Evolutionary conservation across 495 filamentous ascomycete species (phyloP), one percentile per base, ranked within the genome.

Genomic region (Apodospora peruviana): DNA sequence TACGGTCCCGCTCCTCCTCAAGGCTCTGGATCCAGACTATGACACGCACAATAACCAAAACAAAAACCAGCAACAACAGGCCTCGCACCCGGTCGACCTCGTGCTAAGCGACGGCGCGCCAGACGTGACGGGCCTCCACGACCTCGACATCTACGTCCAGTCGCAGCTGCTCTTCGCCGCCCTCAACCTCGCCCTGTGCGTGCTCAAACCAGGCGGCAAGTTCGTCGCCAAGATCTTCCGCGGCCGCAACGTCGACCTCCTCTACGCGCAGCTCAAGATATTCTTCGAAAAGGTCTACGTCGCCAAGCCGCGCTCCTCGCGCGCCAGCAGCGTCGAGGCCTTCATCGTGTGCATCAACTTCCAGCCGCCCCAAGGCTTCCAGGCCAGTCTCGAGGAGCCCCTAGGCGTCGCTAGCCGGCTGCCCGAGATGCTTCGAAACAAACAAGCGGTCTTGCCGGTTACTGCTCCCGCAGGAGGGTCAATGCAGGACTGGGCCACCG

Each of bases 201-300:
- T 96, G 27, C 79, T 98, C 35, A 85, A 86, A 20, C 90, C 90
- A 0, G 93, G 94, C 22, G 93, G 94, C 44, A 94, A 86, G 56
- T 98, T 98, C 57, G 91, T 98, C 8, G 91, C 93, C 7, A 98
- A 98, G 71, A 96, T 98, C 55, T 98, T 98, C 72, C 75, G 93
- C 11, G 90, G 87, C 27, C 85, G 90, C 52, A 91, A 96, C 57
- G 90, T 96, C 12, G 91, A 96, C 57, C 70, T 96, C 3, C 78
- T 96, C 2, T 96, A 90, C 62, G 87, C 90, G 5, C 93, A 97
- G 57, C 77, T 97, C 38, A 89, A 89, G 51, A 81, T 90, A 21
- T 86, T 96, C 45, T 98, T 98, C 52, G 80, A 88, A 47, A 73
- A 81, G 44, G 93, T 98, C 25, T 80, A 84, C 45, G 89, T 95